Evolutionary conservation across 2,329 filamentous ascomycete genomes (phyloP), one percentile per base, ranked within the genome.

Genomic region (Verticillium longisporum): DNA sequence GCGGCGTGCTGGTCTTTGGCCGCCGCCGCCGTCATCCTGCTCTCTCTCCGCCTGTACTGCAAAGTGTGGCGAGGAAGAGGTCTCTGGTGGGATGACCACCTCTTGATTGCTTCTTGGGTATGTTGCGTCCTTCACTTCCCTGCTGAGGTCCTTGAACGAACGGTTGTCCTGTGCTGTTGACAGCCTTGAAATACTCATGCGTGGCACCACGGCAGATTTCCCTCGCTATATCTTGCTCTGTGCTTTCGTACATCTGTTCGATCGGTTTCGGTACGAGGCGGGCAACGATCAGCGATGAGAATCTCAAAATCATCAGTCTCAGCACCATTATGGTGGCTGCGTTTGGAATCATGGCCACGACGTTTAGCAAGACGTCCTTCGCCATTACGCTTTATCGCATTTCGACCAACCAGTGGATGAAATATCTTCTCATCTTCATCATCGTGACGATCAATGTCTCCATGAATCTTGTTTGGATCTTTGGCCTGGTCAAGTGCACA

Each of bases 41-140:
- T 76, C 4, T 63, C 65, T 11, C 59, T 75, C 18, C 68, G 74
- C 6, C 58, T 75, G 34, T 76, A 76, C 67, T 76, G 66, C 60
- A 66, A 66, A 58, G 61, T 59, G 14, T 41, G 61, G 50, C 61
- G 63, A 34, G 61, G 61, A 14, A 61, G 63, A 5, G 62, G 66
- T 2, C 55, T 68, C 4, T 69, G 68, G 67, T 69, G 66, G 67
- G 68, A 68, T 56, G 67, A 69, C 62, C 66, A 65, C 6, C 59
- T 68, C 10, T 53, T 69, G 13, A 55, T 68, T 10, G 61, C 64
- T 10, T 66, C 73, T 11, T 74, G 72, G 72, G 73, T 75, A 69
- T 38, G 72, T 71, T 34, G 14, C 36, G 15, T 15, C 18, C 18
- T 18, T 18, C 45, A 3, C 7, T 13, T 18, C 45, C 9, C n/a